These are phyloP conservation scores for Termitomyces sp. DNA, from an alignment of 768 basidiomycete genomes.

Conservation along the genomic window DNA sequence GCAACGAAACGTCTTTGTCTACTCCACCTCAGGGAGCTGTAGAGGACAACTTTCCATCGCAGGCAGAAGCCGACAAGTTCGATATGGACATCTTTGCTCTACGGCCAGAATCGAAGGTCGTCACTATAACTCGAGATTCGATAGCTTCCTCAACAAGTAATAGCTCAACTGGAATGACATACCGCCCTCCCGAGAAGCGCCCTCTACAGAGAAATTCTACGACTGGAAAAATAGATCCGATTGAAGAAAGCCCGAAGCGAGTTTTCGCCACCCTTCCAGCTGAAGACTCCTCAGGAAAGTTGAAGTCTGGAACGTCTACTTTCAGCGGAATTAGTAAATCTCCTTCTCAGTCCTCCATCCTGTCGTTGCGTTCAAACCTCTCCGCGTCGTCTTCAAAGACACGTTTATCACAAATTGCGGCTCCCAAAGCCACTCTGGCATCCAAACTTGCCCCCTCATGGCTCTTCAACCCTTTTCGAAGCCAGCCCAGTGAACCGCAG, in stretches of 20 bases:
- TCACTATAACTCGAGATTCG: conserved; percentile 28
- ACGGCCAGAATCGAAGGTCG: conserved; percentile 31
- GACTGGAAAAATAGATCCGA: conserved; percentile 47
- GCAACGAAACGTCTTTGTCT: conserved; percentile 21
- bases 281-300: conserved; percentile 27
- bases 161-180: conserved; percentile 26
- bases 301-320: conserved; percentile 14
- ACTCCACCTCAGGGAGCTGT: conserved; percentile 27
- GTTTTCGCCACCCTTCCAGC: conserved; percentile 46
- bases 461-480: conserved; percentile 74
- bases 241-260: conserved; percentile 65
- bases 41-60: conserved; percentile 32
- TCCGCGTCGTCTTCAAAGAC: conserved; percentile 42
- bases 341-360: conserved; percentile 64
- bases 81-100: conserved; percentile 66
- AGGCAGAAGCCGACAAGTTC: conserved; percentile 64
- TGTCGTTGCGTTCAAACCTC: conserved; percentile 43
- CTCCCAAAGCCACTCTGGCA: conserved; percentile 34
- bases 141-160: conserved; percentile 33
- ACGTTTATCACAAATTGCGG: conserved; percentile 18
- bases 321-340: conserved; percentile 44
- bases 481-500: conserved; percentile 57
- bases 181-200: conserved; percentile 37
- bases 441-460: conserved; percentile 72
- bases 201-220: conserved; percentile 45